These are phyloP conservation scores for Porphyrellus cyaneotinctus DNA, from an alignment of 768 basidiomycete species.

Conservation along the genomic window DNA sequence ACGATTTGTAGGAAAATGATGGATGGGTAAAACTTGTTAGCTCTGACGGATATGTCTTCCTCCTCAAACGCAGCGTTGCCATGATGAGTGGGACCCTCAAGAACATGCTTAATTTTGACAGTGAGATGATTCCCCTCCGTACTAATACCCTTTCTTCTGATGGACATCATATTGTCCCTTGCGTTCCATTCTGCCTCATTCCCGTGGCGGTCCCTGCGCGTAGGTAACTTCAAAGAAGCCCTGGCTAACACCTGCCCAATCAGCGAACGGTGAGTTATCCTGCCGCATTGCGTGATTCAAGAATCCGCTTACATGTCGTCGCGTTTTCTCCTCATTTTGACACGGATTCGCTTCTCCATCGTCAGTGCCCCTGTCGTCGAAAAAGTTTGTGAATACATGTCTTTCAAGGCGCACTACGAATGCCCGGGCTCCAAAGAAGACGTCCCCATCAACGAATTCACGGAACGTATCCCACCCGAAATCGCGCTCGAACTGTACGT, in stretches of 20 bases:
- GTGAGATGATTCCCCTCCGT: constrained; percentile 37
- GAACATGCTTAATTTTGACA: constrained; percentile 71
- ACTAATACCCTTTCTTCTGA: constrained; percentile 10
- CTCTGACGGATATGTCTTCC: constrained; percentile 76
- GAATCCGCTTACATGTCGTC: background rate
- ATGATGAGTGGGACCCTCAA: constrained; percentile 76
- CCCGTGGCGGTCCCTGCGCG: constrained; percentile 3
- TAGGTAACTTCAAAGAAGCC: constrained; percentile 76
- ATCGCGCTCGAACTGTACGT: constrained; percentile 86
- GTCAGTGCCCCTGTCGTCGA: constrained; percentile 68
- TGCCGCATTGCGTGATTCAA: background rate
- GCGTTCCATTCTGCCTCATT: constrained; percentile 8
- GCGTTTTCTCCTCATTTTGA: background rate
- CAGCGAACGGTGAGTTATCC: constrained; percentile 57
- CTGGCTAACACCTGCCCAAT: constrained; percentile 64
- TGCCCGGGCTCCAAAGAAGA: constrained; percentile 70
- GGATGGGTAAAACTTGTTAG: constrained; percentile 78
- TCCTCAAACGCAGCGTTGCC: constrained; percentile 73
- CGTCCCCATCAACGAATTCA: constrained; percentile 68
- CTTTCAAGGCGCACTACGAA: constrained; percentile 78
- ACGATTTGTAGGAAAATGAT: constrained; percentile 22
- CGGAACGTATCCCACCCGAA: constrained; percentile 81
- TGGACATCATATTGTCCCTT: background rate
- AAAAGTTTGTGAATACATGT: constrained; percentile 87
- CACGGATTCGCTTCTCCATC: background rate